Evolutionary conservation across 2,329 filamentous ascomycete species (phyloP).

Genomic region (Colletotrichum abscissum): DNA sequence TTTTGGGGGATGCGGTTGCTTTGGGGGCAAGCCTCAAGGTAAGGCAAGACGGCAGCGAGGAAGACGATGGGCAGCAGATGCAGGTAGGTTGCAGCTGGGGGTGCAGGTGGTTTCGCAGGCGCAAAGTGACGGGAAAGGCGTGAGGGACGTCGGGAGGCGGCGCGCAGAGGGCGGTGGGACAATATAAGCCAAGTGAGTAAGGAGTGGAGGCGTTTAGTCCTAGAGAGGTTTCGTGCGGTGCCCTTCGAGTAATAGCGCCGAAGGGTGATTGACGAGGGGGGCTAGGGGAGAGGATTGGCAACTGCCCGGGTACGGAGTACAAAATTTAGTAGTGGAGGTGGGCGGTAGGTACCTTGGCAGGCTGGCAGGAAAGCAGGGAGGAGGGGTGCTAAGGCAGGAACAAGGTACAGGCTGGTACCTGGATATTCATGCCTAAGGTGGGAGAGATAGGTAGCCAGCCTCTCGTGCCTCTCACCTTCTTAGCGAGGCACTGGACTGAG

Average conservation of each 20-base stretch:
- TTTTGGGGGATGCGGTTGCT: background rate
- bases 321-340: background rate
- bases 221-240: conserved; percentile 13
- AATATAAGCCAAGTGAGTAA: conserved; percentile 31
- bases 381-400: conserved; percentile 28
- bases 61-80: background rate
- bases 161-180: conserved; percentile 25
- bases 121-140: conserved; percentile 21
- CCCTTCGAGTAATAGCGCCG: conserved; percentile 21
- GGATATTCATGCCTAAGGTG: background rate
- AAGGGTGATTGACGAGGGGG: background rate
- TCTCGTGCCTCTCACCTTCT: background rate
- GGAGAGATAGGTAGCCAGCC: background rate
- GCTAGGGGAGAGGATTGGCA: background rate
- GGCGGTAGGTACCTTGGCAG: background rate
- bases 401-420: conserved; percentile 3
- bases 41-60: background rate
- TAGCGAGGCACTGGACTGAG: background rate
- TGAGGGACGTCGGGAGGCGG: background rate
- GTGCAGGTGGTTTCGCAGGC: conserved; percentile 12
- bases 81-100: conserved; percentile 3
- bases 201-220: conserved; percentile 26
- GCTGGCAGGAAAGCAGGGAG: background rate
- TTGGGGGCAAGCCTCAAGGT: background rate
- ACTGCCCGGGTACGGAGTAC: background rate